These are phyloP conservation scores for Agaricus blazei DNA, from an alignment of 768 basidiomycete genomes.

Conservation along the genomic window DNA sequence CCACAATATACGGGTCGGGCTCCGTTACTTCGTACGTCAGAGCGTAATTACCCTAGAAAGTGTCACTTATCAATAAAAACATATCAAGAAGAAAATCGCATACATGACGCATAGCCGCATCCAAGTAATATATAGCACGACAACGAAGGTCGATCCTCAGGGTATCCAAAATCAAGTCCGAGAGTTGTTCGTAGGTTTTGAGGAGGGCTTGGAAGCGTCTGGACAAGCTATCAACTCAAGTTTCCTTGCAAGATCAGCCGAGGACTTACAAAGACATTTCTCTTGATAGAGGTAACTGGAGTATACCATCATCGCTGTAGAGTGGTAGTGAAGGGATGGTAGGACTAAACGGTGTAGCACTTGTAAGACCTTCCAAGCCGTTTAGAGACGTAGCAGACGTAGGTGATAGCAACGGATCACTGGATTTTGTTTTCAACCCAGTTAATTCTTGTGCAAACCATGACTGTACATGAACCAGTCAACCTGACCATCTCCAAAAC, in stretches of 20 bases:
- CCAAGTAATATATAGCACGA: slow-evolving; percentile 74
- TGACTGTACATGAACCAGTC: slow-evolving; percentile 36
- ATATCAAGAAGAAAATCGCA: slow-evolving; percentile 19
- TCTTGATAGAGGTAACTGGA: slow-evolving; percentile 72
- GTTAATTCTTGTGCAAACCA: slow-evolving; percentile 82
- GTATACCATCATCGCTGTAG: slow-evolving; percentile 35
- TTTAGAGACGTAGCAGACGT: slow-evolving; percentile 46
- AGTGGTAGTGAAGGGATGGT: slow-evolving; percentile 38
- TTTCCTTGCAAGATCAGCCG: slow-evolving; percentile 3
- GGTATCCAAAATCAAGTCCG: slow-evolving; percentile 81
- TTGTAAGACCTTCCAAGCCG: slow-evolving; percentile 46
- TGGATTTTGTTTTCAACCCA: slow-evolving; percentile 56
- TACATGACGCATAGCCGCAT: slow-evolving; percentile 74
- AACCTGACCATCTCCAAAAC: neutral
- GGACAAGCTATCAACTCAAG: neutral
- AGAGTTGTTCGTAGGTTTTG: slow-evolving; percentile 86
- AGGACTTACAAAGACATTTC: slow-evolving; percentile 83
- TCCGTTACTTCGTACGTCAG: slow-evolving; percentile 82
- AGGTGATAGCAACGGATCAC: slow-evolving; percentile 45
- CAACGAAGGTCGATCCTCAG: slow-evolving; percentile 87
- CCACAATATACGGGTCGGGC: slow-evolving; percentile 84
- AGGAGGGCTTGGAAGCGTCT: slow-evolving; percentile 91
- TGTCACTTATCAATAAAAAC: slow-evolving; percentile 3
- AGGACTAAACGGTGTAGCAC: slow-evolving; percentile 42
- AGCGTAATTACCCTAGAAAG: slow-evolving; percentile 72